These are phyloP conservation scores for Metarhizium robertsii DNA, from an alignment of 2,329 filamentous ascomycete genomes.

Conservation along the genomic window DNA sequence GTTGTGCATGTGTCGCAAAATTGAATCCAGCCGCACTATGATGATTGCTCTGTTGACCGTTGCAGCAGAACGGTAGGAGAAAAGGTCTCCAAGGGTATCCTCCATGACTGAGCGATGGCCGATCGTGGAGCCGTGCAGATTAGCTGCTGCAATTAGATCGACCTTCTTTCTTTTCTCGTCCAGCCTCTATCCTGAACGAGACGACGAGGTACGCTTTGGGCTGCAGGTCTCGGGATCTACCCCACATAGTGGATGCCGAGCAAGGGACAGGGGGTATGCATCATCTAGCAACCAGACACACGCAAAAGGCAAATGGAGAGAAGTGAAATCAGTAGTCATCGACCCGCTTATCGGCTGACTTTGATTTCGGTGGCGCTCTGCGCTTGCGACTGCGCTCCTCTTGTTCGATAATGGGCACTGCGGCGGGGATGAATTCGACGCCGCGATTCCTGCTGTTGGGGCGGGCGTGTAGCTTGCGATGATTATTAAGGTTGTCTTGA, in stretches of 20 bases:
- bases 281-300: conserved; percentile 2
- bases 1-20: not conserved
- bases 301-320: not conserved
- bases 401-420: conserved; percentile 29
- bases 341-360: conserved; percentile 21
- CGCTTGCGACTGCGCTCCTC: conserved; percentile 31
- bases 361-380: conserved; percentile 28
- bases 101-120: not conserved
- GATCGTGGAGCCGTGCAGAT: not conserved
- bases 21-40: not conserved
- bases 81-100: not conserved
- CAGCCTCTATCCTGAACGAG: not conserved
- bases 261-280: not conserved
- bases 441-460: conserved; percentile 30
- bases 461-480: conserved; percentile 30
- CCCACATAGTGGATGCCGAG: not conserved
- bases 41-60: not conserved
- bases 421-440: conserved; percentile 29
- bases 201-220: not conserved
- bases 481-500: conserved; percentile 32
- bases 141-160: not conserved
- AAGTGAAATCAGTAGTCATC: conserved; percentile 17
- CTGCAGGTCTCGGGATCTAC: conserved; percentile 1
- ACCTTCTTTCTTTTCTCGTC: not conserved
- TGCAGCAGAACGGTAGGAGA: not conserved